Evolutionary conservation across 768 basidiomycete genomes (phyloP).

Genomic region (Pseudohyphozyma bogoriensis): DNA sequence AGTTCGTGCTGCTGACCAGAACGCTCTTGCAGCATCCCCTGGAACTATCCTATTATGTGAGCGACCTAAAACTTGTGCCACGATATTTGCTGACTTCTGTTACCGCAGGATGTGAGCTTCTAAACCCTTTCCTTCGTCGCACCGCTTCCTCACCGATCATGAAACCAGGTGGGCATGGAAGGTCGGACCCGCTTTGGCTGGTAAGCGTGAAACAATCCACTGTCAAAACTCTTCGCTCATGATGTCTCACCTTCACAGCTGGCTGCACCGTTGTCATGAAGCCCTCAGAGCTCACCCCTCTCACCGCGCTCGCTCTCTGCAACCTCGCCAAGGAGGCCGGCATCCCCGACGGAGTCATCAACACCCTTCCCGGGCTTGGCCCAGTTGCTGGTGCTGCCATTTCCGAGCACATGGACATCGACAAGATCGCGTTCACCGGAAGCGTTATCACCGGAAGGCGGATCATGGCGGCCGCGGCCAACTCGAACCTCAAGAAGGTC

Average conservation of each 20-base stretch:
- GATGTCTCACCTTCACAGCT: slow-evolving; percentile 66
- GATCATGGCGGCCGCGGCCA: slow-evolving; percentile 83
- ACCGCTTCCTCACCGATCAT: slow-evolving; percentile 10
- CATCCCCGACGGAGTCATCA: slow-evolving; percentile 84
- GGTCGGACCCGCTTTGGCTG: neutral
- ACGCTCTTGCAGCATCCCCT: too few relatives aligned
- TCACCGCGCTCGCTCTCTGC: slow-evolving; percentile 43
- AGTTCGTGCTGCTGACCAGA: too few relatives aligned
- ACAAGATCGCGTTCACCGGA: slow-evolving; percentile 76
- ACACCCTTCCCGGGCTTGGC: slow-evolving; percentile 72
- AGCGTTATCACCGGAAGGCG: slow-evolving; percentile 79
- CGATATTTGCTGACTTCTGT: too few relatives aligned
- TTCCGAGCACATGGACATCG: slow-evolving; percentile 57
- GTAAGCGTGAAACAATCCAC: neutral
- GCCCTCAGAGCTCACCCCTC: slow-evolving; percentile 48
- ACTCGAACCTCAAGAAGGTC: slow-evolving; percentile 91
- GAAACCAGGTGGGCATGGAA: slow-evolving; percentile 9
- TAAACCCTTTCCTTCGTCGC: too few relatives aligned
- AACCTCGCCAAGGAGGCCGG: slow-evolving; percentile 75
- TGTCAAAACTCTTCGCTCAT: slow-evolving; percentile 3
- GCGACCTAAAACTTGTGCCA: too few relatives aligned
- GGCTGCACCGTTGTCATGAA: slow-evolving; percentile 95
- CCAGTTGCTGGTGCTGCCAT: slow-evolving; percentile 74
- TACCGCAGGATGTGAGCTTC: too few relatives aligned
- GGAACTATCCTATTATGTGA: too few relatives aligned